Percentiles rank a stretch among this genome's conserved stretches.
Evolutionary conservation across 371 early-diverging fungal species (phyloP).

Genomic region (Syncephalastrum sp.): DNA sequence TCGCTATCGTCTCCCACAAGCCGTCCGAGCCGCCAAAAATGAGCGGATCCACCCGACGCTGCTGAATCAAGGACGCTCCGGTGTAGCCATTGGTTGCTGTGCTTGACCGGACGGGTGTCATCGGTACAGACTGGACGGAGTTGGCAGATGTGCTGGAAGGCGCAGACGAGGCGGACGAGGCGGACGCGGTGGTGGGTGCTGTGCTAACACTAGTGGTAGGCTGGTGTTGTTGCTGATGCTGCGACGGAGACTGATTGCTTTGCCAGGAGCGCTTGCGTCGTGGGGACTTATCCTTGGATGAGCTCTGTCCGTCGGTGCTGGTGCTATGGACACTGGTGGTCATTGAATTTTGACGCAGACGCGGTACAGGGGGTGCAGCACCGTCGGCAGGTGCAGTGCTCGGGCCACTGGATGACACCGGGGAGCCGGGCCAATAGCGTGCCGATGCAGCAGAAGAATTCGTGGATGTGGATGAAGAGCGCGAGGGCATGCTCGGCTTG

Average conservation of each 20-base stretch:
- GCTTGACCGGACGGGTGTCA: slow-evolving; percentile 26
- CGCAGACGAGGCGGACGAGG: slow-evolving; percentile 18
- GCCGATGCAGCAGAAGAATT: slow-evolving; percentile 1
- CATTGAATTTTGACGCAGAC: slow-evolving; percentile 13
- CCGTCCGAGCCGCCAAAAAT: slow-evolving; percentile 48
- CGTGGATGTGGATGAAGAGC: slow-evolving; percentile 16
- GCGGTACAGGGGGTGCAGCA: slow-evolving; percentile 7
- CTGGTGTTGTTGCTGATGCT: slow-evolving; percentile 8
- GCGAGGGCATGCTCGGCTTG: slow-evolving; percentile 12
- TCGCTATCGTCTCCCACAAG: slow-evolving; percentile 42
- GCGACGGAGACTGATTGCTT: slow-evolving; percentile 1
- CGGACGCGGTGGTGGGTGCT: background rate
- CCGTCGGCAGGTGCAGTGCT: background rate
- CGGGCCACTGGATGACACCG: slow-evolving; percentile 3
- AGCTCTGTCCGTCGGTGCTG: slow-evolving; percentile 10
- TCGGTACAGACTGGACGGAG: slow-evolving; percentile 17
- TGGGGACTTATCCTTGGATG: background rate
- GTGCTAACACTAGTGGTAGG: background rate
- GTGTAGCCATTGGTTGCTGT: slow-evolving; percentile 24
- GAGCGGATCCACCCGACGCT: slow-evolving; percentile 37
- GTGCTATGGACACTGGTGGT: slow-evolving; percentile 16
- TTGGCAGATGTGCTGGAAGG: slow-evolving; percentile 10
- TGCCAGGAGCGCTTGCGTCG: slow-evolving; percentile 5
- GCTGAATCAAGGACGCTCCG: slow-evolving; percentile 25
- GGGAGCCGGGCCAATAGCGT: slow-evolving; percentile 1